Evolutionary conservation across 164 flowering plant genomes (phyloP), one percentile per base, ranked within the genome.

Genomic region (Litsea cubeba): DNA sequence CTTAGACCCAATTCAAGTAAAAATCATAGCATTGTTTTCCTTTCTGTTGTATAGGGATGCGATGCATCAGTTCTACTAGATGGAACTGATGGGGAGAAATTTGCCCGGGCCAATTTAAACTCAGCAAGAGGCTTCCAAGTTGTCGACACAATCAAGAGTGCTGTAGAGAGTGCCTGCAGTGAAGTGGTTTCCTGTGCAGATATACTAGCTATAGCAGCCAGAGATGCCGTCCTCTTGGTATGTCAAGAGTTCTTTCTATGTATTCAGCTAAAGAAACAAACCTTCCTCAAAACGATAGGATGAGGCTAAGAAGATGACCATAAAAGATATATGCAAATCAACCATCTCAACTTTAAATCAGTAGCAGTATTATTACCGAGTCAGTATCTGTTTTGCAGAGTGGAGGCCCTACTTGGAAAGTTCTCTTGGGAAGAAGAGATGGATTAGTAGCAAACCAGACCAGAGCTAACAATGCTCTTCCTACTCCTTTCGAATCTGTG

Each of bases 101-200:
- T 73, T 73, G 91, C 96, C 0, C 5, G 23, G 1, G 84, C 90
- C 1, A 91, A 91, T 76, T 2, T 77, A 18, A 88, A 88, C 74
- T 90, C 94, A 0, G 91, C 83, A 0, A 84, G 93, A 82, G 97
- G 96, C 65, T 92, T 75, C 49, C 88, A 90, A 51, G 96, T 91
- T 3, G 76, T 94, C 14, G 97, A 94, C 79, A 32, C 79, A 0
- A 92, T 92, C 24, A 92, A 92, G 82, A 81, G 54, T 22, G 86
- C 94, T 0, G 84, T 94, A 32, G 97, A 94, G 78, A 83, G 78
- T 50, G 77, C 77, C 57, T 91, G 96, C 80, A 75, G 81, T 24
- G 95, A 89, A 69, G 84, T 87, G n/a, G 98, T 92, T 6, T 94
- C 97, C 0, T 94, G 98, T 79, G 95, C 97, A 3, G 97, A 94